A percentile compares a stretch with the other conserved stretches of the same genome.
These are phyloP conservation scores for Grigorovia transvaalensis DNA, from an alignment of 805 yeast species.

Conservation along the genomic window DNA sequence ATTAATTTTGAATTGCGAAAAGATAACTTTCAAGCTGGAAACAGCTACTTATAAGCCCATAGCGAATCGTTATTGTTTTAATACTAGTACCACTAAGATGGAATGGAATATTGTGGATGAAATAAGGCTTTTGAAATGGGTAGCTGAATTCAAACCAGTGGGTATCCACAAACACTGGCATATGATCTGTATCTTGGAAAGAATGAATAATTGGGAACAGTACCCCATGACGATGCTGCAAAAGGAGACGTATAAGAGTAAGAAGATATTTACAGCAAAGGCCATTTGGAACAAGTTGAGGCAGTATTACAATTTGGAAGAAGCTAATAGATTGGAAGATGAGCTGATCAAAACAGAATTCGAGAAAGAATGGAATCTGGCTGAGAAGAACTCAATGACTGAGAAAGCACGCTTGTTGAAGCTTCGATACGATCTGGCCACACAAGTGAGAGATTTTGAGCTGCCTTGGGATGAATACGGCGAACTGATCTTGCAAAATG, in stretches of 20 bases:
- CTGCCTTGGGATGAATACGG: constrained; percentile 39
- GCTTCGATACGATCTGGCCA: constrained; percentile 1
- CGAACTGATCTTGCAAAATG: constrained; percentile 32
- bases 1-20: too few species aligned
- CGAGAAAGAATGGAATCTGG: not conserved
- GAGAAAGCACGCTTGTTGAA: not conserved
- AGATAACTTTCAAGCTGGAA: too few species aligned
- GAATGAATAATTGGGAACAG: constrained; percentile 33
- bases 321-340: constrained; percentile 46
- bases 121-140: constrained; percentile 46
- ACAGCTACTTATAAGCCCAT: too few species aligned
- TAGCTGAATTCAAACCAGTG: constrained; percentile 59
- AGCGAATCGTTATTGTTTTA: too few species aligned
- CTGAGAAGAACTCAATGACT: not conserved
- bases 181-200: constrained; percentile 28
- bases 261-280: constrained; percentile 30
- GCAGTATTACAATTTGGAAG: constrained; percentile 44
- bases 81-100: constrained; percentile 1
- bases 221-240: constrained; percentile 29
- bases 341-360: constrained; percentile 6
- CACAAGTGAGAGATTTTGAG: constrained; percentile 24
- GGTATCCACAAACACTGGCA: constrained; percentile 42
- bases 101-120: constrained; percentile 57
- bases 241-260: constrained; percentile 15
- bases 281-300: constrained; percentile 52